These are phyloP conservation scores for Xerocomellus intermedius DNA, from an alignment of 768 basidiomycete species.

Conservation along the genomic window DNA sequence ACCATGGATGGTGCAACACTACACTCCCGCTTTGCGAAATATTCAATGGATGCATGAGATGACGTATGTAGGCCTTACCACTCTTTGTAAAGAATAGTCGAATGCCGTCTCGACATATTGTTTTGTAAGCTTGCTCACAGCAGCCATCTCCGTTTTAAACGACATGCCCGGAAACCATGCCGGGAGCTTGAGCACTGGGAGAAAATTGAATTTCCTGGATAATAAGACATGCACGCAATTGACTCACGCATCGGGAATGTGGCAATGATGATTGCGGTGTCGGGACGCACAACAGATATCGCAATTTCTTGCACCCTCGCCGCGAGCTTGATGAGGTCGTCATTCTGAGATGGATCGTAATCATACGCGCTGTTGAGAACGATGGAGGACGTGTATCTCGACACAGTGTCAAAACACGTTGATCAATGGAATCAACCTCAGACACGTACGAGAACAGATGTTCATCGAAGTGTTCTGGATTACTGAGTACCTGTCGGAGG, in stretches of 20 bases:
- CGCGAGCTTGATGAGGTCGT: constrained; percentile 3
- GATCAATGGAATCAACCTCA: constrained; percentile 13
- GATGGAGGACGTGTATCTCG: constrained; percentile 6
- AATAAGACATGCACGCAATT: not conserved
- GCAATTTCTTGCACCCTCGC: not conserved
- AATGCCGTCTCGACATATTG: constrained; percentile 1
- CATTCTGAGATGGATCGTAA: constrained; percentile 8
- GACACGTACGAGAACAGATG: constrained; percentile 22
- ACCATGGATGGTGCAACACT: not conserved
- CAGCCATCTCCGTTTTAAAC: not conserved
- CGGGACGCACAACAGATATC: constrained; percentile 1
- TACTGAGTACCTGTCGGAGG: constrained; percentile 30
- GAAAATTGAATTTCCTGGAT: not conserved
- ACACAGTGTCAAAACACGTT: not conserved
- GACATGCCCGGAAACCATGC: constrained; percentile 13
- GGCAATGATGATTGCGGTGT: not conserved
- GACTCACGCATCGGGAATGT: constrained; percentile 8
- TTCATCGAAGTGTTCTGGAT: constrained; percentile 24
- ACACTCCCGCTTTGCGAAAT: not conserved
- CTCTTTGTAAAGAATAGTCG: constrained; percentile 4
- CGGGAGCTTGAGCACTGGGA: constrained; percentile 12
- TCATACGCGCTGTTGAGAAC: constrained; percentile 9
- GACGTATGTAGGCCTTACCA: not conserved
- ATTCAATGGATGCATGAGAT: not conserved
- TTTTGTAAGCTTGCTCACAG: not conserved